Evolutionary conservation across 495 filamentous ascomycete species (phyloP), one percentile per base, ranked within the genome.

Genomic region (Trypethelium eluteriae): DNA sequence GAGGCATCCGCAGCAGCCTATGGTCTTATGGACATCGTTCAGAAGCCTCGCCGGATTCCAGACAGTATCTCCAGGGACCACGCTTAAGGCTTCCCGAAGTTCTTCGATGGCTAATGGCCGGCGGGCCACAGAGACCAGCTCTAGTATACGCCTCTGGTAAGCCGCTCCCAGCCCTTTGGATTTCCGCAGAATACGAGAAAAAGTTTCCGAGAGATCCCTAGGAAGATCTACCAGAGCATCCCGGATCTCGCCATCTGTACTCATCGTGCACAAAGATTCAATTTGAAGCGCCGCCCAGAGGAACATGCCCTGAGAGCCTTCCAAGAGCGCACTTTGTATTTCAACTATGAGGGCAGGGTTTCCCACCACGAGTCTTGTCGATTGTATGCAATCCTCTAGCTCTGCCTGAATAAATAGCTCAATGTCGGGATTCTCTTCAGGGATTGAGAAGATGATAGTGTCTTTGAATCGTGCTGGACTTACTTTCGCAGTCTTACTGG

Each of bases 251-350:
- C 76, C 62, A 66, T 82, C 79, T 34, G 77, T 80, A 53, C 75
- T 71, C 73, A 73, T 74, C 6, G 47, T 64, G 63, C 78, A 80
- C 14, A 81, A 56, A 34, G 70, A 66, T 39, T 79, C 70, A 62
- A 81, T 78, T 68, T 82, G 78, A 44, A 81, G 73, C 63, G 72
- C 74, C 12, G 78, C 79, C 80, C 79, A 82, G 39, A 80, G 78
- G 64, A 82, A 81, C 78, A 82, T 81, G 25, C 73, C 77, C 70
- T 77, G 72, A 35, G 71, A 69, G 38, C 74, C 73, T 62, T 71
- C 39, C 35, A 75, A 32, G 18, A 79, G 72, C 64, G 71, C 70
- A 66, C 75, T 69, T 53, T 70, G 65, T 67, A 78, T 78, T 39
- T 78, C 76, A 38, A 76, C 44, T 57, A 78, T 75, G 11, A 81